phyloP scores from a whole-genome alignment of 177 flowering plant genomes.

The Vitis hybrid region DNA sequence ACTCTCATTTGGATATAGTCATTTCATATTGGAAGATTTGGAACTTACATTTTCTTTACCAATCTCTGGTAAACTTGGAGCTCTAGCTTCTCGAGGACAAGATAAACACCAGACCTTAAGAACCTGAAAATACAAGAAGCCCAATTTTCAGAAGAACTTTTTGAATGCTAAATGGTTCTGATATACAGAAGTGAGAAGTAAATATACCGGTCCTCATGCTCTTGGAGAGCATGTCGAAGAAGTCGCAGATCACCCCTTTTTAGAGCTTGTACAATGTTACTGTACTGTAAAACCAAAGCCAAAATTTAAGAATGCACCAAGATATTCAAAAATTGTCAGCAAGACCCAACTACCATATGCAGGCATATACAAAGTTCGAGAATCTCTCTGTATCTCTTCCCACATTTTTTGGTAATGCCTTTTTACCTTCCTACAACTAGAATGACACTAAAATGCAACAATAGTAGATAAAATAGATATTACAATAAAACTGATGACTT shows the following conservation, averaged over 20 bases:
- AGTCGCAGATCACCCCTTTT: constrained; percentile 92
- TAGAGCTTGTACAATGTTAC: constrained; percentile 66
- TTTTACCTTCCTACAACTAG: too few relatives aligned
- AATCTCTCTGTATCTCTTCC: too few relatives aligned
- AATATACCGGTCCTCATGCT: constrained; percentile 80
- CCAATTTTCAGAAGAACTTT: constrained; percentile 2
- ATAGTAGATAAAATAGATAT: too few relatives aligned
- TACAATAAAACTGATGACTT: too few relatives aligned
- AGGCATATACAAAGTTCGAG: too few relatives aligned
- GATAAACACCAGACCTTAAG: constrained; percentile 93
- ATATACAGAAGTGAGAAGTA: background rate
- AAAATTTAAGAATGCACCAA: background rate
- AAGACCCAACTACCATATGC: too few relatives aligned
- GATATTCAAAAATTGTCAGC: too few relatives aligned
- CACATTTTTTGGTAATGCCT: too few relatives aligned
- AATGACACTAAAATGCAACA: too few relatives aligned
- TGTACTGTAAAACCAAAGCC: constrained; percentile 48
- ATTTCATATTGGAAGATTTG: too few relatives aligned
- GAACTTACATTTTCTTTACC: constrained; percentile 84
- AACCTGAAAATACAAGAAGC: constrained; percentile 49
- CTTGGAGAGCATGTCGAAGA: constrained; percentile 80
- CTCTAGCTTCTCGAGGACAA: constrained; percentile 97
- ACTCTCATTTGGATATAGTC: too few relatives aligned
- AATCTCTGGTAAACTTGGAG: constrained; percentile 96
- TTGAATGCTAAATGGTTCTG: background rate